Conservation (phyloP, 495 filamentous ascomycete genomes). For the Staphylotrichum tortipilum region DNA sequence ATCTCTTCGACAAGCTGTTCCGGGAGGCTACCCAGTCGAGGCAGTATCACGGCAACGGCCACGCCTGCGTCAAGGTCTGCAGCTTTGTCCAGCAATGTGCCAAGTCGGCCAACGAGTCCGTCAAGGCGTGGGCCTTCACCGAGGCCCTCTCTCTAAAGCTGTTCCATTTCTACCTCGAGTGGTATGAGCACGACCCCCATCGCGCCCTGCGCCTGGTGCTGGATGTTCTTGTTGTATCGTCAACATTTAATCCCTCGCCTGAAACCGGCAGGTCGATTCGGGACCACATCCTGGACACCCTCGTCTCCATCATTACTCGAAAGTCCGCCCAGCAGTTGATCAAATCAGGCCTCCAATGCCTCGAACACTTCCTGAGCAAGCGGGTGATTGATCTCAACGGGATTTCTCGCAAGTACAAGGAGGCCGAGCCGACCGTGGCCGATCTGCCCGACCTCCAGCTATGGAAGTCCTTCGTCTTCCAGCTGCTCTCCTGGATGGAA, state of each 20-base stretch:
- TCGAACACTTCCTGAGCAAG: conserved; percentile 53
- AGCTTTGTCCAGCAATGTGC: conserved; percentile 47
- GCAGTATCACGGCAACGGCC: conserved; percentile 26
- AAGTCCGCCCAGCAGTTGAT: conserved; percentile 44
- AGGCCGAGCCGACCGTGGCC: conserved; percentile 20
- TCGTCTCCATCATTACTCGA: conserved; percentile 42
- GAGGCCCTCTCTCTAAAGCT: conserved; percentile 46
- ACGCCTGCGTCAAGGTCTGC: conserved; percentile 44
- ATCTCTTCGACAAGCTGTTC: conserved; percentile 32
- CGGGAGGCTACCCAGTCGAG: conserved; percentile 37
- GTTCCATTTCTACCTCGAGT: conserved; percentile 64
- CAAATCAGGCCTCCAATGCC: conserved; percentile 54
- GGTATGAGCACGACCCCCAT: conserved; percentile 63
- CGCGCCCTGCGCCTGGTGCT: conserved; percentile 70
- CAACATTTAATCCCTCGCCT: conserved; percentile 40
- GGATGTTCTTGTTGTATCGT: conserved; percentile 45
- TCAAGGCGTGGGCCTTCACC: conserved; percentile 41
- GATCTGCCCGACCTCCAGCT: conserved; percentile 10
- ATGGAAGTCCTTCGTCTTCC: conserved; percentile 39
- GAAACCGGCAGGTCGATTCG: conserved; percentile 29
- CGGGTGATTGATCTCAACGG: conserved; percentile 35
- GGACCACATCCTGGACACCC: conserved; percentile 29
- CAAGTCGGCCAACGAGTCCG: conserved; percentile 31
- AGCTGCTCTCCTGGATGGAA: conserved; percentile 53
- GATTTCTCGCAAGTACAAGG: conserved; percentile 27